A percentile compares a stretch with the other conserved stretches of the same genome.
phyloP scores from a whole-genome alignment of 345 rosid genomes.

The Gossypium australe region DNA sequence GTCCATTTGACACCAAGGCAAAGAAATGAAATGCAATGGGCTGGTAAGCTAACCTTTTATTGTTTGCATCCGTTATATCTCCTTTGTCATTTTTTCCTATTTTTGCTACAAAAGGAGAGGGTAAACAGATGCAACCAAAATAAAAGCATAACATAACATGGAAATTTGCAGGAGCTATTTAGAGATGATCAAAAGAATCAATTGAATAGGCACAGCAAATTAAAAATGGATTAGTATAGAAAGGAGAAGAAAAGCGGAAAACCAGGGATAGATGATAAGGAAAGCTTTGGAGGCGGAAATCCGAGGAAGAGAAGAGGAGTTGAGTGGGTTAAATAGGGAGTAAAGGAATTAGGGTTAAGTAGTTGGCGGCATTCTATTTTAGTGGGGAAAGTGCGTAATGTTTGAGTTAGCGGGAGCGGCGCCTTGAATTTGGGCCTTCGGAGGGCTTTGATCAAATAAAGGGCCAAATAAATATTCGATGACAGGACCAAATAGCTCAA shows the following conservation, averaged over 20 bases:
- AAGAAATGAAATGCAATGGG: constrained; percentile 34
- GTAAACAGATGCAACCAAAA: constrained; percentile 45
- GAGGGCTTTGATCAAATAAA: not conserved
- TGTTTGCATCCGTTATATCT: constrained; percentile 51
- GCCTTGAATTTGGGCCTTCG: not conserved
- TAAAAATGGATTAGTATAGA: not conserved
- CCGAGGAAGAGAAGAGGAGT: not conserved
- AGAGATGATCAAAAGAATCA: not conserved
- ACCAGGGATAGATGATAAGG: not conserved
- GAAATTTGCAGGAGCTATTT: not conserved
- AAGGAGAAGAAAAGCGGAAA: no score
- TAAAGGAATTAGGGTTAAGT: constrained; percentile 1
- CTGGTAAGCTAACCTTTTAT: constrained; percentile 56
- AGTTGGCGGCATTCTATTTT: not conserved
- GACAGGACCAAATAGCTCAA: no score
- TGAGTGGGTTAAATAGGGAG: constrained; percentile 3
- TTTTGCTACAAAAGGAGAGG: constrained; percentile 30
- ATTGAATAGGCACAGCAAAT: not conserved
- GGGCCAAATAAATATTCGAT: not conserved
- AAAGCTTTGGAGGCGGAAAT: not conserved
- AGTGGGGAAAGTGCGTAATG: not conserved
- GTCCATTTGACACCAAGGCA: constrained; percentile 63
- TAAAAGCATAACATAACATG: not conserved
- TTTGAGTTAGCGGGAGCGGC: not conserved
- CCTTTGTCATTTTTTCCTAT: constrained; percentile 23